Percentiles rank a stretch among this genome's conserved stretches.
Evolutionary conservation across 116 monocot genomes (phyloP).

Genomic region (Zostera marina): DNA sequence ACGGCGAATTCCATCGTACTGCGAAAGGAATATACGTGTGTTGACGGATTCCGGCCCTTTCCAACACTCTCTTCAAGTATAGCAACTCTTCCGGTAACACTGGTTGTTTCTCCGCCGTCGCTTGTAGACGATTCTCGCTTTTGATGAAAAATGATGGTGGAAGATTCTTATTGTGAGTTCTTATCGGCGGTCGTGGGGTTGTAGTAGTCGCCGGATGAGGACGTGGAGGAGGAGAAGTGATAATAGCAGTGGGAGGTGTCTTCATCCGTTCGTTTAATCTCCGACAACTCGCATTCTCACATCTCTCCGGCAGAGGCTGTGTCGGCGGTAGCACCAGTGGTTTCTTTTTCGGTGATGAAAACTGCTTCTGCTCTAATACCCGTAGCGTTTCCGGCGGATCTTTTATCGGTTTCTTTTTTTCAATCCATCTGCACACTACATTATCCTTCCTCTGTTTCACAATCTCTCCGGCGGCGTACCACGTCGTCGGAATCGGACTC

Average conservation of each 20-base stretch:
- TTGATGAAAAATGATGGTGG: neutral
- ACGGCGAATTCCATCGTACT: conserved; percentile 29
- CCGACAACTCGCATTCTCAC: conserved; percentile 15
- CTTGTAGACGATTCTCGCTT: neutral
- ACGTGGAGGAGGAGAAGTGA: neutral
- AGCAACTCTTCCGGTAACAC: conserved; percentile 28
- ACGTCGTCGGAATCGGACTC: conserved; percentile 9
- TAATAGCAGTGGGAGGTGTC: conserved; percentile 8
- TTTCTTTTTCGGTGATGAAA: neutral
- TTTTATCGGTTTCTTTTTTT: no score
- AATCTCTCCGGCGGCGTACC: conserved; percentile 16
- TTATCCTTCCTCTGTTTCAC: conserved; percentile 6
- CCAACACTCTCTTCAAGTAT: conserved; percentile 48
- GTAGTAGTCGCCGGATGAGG: neutral
- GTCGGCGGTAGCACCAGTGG: neutral
- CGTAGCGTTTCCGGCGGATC: no score
- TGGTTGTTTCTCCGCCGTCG: neutral
- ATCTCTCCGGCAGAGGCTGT: neutral
- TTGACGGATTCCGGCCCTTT: conserved; percentile 14
- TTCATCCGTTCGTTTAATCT: conserved; percentile 42
- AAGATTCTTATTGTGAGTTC: neutral
- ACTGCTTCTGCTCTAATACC: no score
- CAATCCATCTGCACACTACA: no score
- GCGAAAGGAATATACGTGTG: conserved; percentile 1
- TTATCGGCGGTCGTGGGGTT: neutral